phyloP scores from a whole-genome alignment of 306 rosid species.

The Fragaria vesca region DNA sequence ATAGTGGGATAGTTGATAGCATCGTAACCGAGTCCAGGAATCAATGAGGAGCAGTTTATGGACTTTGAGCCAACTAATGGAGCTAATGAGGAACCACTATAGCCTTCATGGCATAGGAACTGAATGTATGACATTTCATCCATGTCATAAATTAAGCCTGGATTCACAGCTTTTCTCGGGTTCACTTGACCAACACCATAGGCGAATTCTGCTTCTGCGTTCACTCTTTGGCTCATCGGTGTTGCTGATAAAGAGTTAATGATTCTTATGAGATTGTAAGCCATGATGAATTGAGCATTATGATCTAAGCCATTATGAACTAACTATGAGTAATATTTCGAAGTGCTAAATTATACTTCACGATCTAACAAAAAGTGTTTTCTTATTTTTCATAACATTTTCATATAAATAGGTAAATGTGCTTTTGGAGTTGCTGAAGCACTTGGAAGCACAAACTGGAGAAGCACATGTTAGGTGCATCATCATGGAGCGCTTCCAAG shows the following conservation, averaged over 20 bases:
- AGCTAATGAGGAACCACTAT: conserved; percentile 44
- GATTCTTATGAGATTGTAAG: not conserved
- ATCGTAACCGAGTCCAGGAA: conserved; percentile 70
- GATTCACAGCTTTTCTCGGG: conserved; percentile 61
- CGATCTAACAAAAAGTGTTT: not conserved
- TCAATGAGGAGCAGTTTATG: conserved; percentile 58
- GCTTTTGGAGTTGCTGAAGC: not conserved
- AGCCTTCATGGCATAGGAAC: conserved; percentile 82
- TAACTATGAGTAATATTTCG: not conserved
- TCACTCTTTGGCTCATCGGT: conserved; percentile 58
- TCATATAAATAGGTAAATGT: not conserved
- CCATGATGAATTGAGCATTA: not conserved
- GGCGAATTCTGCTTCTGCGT: conserved; percentile 65
- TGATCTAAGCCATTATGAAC: not conserved
- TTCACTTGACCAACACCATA: conserved; percentile 80
- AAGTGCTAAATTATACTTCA: not conserved
- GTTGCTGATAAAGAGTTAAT: conserved; percentile 41
- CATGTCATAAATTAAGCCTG: conserved; percentile 79
- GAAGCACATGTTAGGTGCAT: not conserved
- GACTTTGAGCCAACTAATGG: conserved; percentile 46
- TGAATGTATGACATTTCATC: conserved; percentile 56
- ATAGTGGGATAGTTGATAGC: conserved; percentile 79
- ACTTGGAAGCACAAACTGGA: not conserved
- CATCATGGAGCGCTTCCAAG: not conserved
- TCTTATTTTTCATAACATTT: not conserved